Conservation (phyloP, 306 rosid species). For the Nissolia schottii region DNA sequence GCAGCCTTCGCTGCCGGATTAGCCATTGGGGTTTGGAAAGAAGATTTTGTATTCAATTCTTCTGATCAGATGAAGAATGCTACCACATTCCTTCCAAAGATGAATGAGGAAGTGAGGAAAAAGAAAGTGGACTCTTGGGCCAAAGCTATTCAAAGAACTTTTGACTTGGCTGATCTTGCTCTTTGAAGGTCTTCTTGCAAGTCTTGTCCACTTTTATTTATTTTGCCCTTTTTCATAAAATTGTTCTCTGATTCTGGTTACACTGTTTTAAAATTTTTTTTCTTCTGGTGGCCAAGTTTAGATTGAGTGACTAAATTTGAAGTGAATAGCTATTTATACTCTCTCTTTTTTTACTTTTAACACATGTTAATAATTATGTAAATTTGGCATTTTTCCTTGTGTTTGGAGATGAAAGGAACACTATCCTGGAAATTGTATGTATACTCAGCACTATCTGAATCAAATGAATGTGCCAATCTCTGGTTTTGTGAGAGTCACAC, state of each 20-base stretch:
- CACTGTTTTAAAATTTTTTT: not conserved
- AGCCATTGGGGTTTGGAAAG: conserved; percentile 78
- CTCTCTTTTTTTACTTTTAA: not conserved
- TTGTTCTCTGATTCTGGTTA: not conserved
- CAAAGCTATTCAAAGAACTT: conserved; percentile 81
- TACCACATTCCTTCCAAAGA: conserved; percentile 40
- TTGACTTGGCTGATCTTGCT: conserved; percentile 79
- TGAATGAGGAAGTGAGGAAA: conserved; percentile 52
- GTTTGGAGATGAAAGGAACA: not conserved
- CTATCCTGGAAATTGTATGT: no score
- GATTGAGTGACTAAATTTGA: not conserved
- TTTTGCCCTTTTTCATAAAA: not conserved
- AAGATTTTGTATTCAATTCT: conserved; percentile 46
- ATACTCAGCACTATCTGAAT: no score
- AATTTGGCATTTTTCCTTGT: conserved; percentile 7
- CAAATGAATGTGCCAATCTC: no score
- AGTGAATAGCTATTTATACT: no score
- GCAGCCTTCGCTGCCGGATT: conserved; percentile 98
- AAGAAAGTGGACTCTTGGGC: conserved; percentile 73
- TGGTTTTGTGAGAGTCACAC: no score
- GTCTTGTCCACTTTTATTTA: not conserved
- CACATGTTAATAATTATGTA: not conserved
- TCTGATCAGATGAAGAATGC: conserved; percentile 40
- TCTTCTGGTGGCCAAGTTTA: no score
- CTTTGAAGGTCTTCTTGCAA: conserved; percentile 30